Evolutionary conservation across 2,329 filamentous ascomycete species (phyloP).

Genomic region (Penicillium sp.): DNA sequence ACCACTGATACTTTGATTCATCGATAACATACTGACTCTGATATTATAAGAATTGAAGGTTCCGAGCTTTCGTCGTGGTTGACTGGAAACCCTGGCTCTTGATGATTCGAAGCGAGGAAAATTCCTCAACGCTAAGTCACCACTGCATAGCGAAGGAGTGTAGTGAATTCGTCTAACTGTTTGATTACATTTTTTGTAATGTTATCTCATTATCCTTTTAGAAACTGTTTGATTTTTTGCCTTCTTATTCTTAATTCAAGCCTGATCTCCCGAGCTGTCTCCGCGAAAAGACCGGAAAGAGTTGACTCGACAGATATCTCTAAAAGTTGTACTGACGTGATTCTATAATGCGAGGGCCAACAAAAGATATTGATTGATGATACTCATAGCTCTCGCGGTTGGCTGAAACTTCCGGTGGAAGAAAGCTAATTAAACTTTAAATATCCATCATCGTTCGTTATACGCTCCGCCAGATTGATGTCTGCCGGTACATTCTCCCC

Average conservation of each 20-base stretch:
- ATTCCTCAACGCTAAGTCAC: not conserved
- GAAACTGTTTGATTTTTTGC: not conserved
- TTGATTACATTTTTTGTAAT: not conserved
- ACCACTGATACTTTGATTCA: not conserved
- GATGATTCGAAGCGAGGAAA: not conserved
- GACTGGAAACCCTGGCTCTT: not conserved
- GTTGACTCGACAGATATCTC: too few relatives aligned
- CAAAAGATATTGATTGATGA: too few relatives aligned
- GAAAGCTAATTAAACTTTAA: conserved; percentile 39
- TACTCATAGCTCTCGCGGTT: not conserved
- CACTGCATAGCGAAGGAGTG: not conserved
- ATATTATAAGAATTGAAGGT: not conserved
- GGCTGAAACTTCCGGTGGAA: not conserved
- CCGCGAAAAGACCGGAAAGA: not conserved
- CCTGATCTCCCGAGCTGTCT: not conserved
- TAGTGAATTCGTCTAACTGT: not conserved
- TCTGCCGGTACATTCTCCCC: conserved; percentile 51
- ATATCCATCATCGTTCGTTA: conserved; percentile 57
- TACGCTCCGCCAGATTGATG: conserved; percentile 60
- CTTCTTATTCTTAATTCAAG: not conserved
- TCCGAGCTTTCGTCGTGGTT: not conserved
- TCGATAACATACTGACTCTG: not conserved
- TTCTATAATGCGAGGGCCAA: too few relatives aligned
- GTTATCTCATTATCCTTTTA: not conserved
- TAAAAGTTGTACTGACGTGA: too few relatives aligned